Conservation (phyloP, 331 rosid genomes). For the Malus hybrid region DNA sequence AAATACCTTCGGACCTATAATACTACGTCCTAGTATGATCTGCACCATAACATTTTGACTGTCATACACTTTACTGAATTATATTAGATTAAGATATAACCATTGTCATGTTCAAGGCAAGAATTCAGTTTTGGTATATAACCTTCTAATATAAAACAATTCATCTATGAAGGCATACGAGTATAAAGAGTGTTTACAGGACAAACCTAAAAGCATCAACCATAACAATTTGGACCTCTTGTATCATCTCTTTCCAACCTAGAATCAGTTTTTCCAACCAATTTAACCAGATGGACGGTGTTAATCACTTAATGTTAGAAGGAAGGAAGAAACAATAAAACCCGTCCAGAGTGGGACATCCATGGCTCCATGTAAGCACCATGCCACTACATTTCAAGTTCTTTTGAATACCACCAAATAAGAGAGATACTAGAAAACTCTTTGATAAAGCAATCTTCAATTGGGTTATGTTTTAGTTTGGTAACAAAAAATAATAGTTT, state of each 20-base stretch:
- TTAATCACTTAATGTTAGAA: neutral
- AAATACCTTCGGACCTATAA: too few species aligned
- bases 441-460: neutral
- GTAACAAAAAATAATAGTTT: neutral
- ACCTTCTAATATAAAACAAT: neutral
- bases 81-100: too few species aligned
- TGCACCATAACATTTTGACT: neutral
- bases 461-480: neutral
- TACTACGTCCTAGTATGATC: too few species aligned
- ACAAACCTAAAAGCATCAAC: neutral
- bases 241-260: neutral
- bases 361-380: neutral
- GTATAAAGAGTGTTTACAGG: neutral
- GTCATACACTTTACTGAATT: too few species aligned
- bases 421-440: neutral
- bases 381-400: neutral
- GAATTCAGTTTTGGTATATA: neutral
- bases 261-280: neutral
- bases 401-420: neutral
- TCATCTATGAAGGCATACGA: neutral
- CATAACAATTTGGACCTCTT: neutral
- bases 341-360: neutral
- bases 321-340: neutral
- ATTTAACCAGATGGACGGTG: neutral
- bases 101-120: neutral